These are phyloP conservation scores for Lipomyces starkeyi DNA, from an alignment of 805 yeast species.

Conservation along the genomic window DNA sequence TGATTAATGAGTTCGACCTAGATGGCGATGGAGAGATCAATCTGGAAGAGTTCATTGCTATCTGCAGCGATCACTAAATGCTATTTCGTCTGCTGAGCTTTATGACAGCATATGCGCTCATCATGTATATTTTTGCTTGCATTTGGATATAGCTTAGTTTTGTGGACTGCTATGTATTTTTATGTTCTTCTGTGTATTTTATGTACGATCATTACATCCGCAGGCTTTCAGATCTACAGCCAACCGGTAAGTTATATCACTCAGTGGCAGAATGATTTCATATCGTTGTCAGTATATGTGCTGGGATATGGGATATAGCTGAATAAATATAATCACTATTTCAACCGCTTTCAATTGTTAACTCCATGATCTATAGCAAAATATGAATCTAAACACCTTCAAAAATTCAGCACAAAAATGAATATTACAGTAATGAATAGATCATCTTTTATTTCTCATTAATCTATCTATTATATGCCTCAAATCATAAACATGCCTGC, in stretches of 20 bases:
- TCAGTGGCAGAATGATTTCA: not conserved
- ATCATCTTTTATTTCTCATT: not conserved
- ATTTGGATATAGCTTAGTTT: not conserved
- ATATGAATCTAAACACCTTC: not conserved
- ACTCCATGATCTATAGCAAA: conserved; percentile 3
- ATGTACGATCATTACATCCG: not conserved
- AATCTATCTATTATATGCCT: not conserved
- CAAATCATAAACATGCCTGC: not conserved
- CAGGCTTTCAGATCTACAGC: not conserved
- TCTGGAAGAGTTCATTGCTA: conserved; percentile 87
- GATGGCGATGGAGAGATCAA: conserved; percentile 96
- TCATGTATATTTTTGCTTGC: not conserved
- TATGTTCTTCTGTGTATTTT: not conserved
- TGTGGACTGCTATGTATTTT: not conserved
- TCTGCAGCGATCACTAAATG: conserved; percentile 68
- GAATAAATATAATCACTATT: not conserved
- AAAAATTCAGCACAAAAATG: not conserved
- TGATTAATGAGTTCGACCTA: conserved; percentile 90
- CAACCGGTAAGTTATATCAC: not conserved
- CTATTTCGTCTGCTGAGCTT: not conserved
- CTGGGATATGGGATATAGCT: not conserved
- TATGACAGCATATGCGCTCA: not conserved
- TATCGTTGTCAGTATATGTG: not conserved
- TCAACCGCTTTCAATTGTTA: conserved; percentile 22
- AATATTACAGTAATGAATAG: not conserved